These are phyloP conservation scores for Tylopilus plumbeoviolaceoides DNA, from an alignment of 768 basidiomycete species.

Conservation along the genomic window DNA sequence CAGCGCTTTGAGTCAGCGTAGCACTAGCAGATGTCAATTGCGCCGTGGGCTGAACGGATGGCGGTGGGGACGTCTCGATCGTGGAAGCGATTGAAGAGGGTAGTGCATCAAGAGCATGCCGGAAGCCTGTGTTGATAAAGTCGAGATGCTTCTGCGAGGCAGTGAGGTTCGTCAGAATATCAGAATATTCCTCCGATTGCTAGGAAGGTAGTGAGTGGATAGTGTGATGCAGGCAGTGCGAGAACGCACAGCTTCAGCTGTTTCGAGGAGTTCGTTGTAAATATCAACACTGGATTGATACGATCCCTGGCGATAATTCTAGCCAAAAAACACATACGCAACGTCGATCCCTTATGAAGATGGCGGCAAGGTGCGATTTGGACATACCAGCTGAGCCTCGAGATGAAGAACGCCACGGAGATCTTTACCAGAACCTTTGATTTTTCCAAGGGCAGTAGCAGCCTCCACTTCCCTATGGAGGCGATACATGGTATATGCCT, in stretches of 20 bases:
- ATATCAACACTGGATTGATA: constrained; percentile 72
- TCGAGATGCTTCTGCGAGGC: constrained; percentile 81
- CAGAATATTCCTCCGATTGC: constrained; percentile 85
- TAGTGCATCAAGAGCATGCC: constrained; percentile 58
- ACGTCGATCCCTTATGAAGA: constrained; percentile 16
- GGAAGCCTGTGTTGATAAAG: constrained; percentile 72
- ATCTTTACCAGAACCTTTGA: constrained; percentile 42
- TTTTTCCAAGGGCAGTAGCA: constrained; percentile 41
- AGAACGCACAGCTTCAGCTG: constrained; percentile 65
- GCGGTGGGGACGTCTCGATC: constrained; percentile 62
- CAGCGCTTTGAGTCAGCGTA: constrained; percentile 22
- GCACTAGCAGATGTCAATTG: constrained; percentile 25
- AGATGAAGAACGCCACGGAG: constrained; percentile 71
- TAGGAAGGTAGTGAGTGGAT: constrained; percentile 28
- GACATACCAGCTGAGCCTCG: constrained; percentile 80
- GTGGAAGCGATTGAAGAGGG: constrained; percentile 46
- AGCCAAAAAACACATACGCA: constrained; percentile 10
- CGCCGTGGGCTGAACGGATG: constrained; percentile 37
- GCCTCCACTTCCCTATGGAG: constrained; percentile 76
- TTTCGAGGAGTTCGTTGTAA: constrained; percentile 79
- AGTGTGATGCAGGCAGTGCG: constrained; percentile 5
- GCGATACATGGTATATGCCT: constrained; percentile 81
- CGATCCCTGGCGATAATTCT: constrained; percentile 77
- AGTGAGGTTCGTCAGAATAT: constrained; percentile 80
- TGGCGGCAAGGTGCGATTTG: constrained; percentile 10